Conservation (phyloP, 805 yeast species). For the Nakazawaea peltata region DNA sequence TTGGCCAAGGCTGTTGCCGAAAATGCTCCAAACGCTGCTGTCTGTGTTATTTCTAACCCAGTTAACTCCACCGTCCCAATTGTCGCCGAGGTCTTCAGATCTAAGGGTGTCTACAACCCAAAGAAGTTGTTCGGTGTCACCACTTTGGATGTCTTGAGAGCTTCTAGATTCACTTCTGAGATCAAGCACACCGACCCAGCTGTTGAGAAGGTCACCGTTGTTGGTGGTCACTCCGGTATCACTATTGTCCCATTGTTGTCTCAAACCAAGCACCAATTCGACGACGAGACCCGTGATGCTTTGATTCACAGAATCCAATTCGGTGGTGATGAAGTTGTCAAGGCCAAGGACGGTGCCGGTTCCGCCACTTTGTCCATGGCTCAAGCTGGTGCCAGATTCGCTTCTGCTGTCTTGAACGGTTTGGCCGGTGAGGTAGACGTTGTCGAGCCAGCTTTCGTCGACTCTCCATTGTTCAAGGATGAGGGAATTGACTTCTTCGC, state of each 20-base stretch:
- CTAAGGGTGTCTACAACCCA: conserved; percentile 84
- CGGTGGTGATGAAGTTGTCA: conserved; percentile 86
- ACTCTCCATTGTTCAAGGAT: conserved; percentile 69
- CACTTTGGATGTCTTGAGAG: conserved; percentile 85
- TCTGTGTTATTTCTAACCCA: conserved; percentile 85
- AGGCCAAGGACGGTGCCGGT: conserved; percentile 79
- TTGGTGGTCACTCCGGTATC: conserved; percentile 97
- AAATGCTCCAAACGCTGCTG: conserved; percentile 74
- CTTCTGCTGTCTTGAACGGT: conserved; percentile 56
- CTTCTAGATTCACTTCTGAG: conserved; percentile 74
- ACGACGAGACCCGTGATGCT: conserved; percentile 49
- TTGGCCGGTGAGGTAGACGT: conserved; percentile 35
- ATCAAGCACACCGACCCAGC: conserved; percentile 67
- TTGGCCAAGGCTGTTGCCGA: conserved; percentile 83
- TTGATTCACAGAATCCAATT: conserved; percentile 87
- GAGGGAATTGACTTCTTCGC: conserved; percentile 98
- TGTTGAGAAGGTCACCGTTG: conserved; percentile 73
- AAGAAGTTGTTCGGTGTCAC: conserved; percentile 93
- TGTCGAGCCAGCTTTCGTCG: conserved; percentile 51
- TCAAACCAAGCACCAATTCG: conserved; percentile 66
- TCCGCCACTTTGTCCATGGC: conserved; percentile 86
- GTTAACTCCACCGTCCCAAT: conserved; percentile 97
- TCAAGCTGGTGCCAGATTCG: conserved; percentile 73
- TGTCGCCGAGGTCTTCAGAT: conserved; percentile 86
- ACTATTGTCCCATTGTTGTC: conserved; percentile 92